Percentiles rank a stretch among this genome's conserved stretches.
These are phyloP conservation scores for Botrytis squamosa DNA, from an alignment of 2,329 filamentous ascomycete genomes.

Conservation along the genomic window DNA sequence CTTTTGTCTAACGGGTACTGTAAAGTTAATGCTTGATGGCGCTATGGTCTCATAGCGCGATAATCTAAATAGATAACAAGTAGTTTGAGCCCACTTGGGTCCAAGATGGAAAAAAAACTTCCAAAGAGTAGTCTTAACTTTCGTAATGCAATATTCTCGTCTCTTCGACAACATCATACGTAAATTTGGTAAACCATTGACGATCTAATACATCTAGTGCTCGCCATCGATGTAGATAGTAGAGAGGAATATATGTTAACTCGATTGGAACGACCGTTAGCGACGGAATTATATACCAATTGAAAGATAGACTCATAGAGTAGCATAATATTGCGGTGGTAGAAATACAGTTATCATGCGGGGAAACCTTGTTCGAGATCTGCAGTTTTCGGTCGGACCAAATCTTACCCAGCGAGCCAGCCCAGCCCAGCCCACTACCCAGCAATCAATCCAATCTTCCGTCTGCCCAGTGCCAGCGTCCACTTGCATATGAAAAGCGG, in stretches of 20 bases:
- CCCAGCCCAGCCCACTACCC: not conserved
- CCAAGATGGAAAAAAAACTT: not conserved
- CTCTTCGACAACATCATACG: not conserved
- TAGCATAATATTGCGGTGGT: not conserved
- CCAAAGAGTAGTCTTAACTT: not conserved
- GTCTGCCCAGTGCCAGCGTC: not conserved
- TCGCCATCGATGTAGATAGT: not conserved
- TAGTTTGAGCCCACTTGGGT: not conserved
- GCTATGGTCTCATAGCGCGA: not conserved
- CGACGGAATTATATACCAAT: not conserved
- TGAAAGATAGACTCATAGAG: too few species aligned
- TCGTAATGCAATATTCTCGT: not conserved
- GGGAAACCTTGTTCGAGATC: constrained; percentile 21
- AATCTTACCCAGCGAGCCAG: not conserved
- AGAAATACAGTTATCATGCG: constrained; percentile 17
- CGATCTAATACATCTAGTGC: not conserved
- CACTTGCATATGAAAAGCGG: not conserved
- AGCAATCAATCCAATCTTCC: not conserved
- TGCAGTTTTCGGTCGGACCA: not conserved
- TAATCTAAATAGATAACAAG: not conserved
- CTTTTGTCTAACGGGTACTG: not conserved
- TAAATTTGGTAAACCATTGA: too few species aligned
- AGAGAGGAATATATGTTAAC: not conserved
- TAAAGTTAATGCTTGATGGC: not conserved
- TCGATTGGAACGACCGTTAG: not conserved